These are phyloP conservation scores for Ceratocystis variospora DNA, from an alignment of 2,329 filamentous ascomycete genomes.

Conservation along the genomic window DNA sequence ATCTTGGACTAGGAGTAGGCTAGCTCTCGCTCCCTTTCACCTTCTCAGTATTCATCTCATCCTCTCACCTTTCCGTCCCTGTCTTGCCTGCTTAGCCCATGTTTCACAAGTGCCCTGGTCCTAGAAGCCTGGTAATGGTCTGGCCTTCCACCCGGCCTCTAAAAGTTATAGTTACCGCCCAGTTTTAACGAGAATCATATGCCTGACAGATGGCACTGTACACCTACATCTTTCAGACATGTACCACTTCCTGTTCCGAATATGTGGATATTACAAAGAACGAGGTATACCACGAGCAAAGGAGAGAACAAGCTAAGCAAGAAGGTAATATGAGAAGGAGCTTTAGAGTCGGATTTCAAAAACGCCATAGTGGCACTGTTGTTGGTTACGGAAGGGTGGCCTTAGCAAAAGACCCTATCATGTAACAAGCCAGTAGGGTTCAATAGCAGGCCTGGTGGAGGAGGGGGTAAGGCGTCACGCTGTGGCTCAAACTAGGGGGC, in stretches of 20 bases:
- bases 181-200: not conserved
- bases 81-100: not conserved
- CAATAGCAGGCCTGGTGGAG: not conserved
- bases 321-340: not conserved
- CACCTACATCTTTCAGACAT: not conserved
- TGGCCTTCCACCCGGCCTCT: not conserved
- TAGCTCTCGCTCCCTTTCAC: not conserved
- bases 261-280: not conserved
- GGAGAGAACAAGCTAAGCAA: not conserved
- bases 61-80: not conserved
- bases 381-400: not conserved
- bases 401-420: not conserved
- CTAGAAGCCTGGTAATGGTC: not conserved
- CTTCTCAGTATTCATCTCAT: not conserved
- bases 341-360: not conserved
- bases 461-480: not conserved
- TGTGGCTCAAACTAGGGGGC: not conserved
- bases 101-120: constrained; percentile 4
- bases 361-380: not conserved
- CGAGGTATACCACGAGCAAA: not conserved
- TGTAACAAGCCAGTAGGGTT: not conserved
- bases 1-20: not conserved
- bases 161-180: not conserved
- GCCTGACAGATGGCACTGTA: constrained; percentile 1
- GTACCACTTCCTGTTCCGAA: not conserved